Evolutionary conservation across 441 rosid species (phyloP).

Genomic region (Gossypium lobatum): DNA sequence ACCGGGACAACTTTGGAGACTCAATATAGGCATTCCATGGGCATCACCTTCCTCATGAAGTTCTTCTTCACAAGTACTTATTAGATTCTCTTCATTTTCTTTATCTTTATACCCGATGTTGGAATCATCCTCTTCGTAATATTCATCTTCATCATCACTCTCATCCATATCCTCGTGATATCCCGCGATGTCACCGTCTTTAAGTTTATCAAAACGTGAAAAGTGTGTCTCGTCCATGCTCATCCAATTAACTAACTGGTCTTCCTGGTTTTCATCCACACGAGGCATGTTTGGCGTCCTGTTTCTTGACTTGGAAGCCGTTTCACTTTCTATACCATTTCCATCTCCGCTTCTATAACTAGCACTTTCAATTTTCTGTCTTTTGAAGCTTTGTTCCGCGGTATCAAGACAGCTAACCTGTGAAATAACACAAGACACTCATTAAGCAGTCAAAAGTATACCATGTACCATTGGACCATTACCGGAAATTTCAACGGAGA

Average conservation of each 20-base stretch:
- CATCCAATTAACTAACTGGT: slow-evolving; percentile 37
- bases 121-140: slow-evolving; percentile 25
- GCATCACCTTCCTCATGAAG: slow-evolving; percentile 7
- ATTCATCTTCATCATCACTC: slow-evolving; percentile 28
- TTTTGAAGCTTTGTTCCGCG: slow-evolving; percentile 26
- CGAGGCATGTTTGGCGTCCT: not conserved
- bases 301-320: slow-evolving; percentile 12
- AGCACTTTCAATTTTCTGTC: slow-evolving; percentile 24
- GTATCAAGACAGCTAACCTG: slow-evolving; percentile 29
- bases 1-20: slow-evolving; percentile 16
- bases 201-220: slow-evolving; percentile 22
- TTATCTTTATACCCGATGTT: slow-evolving; percentile 12
- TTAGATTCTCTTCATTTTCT: slow-evolving; percentile 11
- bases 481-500: not conserved
- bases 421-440: slow-evolving; percentile 11
- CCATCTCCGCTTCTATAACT: slow-evolving; percentile 19
- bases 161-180: slow-evolving; percentile 31
- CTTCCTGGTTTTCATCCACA: slow-evolving; percentile 14
- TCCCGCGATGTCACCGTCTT: slow-evolving; percentile 24
- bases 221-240: slow-evolving; percentile 31
- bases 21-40: slow-evolving; percentile 2
- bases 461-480: not conserved
- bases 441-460: not conserved
- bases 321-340: slow-evolving; percentile 14
- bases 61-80: slow-evolving; percentile 8